Base-by-base conservation (phyloP, 2,329 filamentous ascomycete species). In the Fusarium lyarnte region DNA sequence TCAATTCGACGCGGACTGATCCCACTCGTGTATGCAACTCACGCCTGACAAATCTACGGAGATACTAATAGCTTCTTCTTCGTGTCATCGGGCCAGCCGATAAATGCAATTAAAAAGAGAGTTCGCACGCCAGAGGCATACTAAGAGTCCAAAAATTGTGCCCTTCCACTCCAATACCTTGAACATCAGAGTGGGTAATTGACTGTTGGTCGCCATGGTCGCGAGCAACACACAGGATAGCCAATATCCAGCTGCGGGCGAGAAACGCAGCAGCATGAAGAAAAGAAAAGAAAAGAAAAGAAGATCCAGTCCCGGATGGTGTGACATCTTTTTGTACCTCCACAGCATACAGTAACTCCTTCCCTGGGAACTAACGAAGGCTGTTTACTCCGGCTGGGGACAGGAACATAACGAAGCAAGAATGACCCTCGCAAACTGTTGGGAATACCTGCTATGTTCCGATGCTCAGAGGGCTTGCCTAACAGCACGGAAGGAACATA, bases 61-160 rank as follows among this genome's bases (percentile, higher is more conserved):
- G 12, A 51, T 4, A 33, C 16, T 11, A 17, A 6, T 3, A 33
- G n/a, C 52, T 49, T 47, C 59, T 59, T 63, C 60, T 63, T 63
- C 43, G 33, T 36, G 51, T 23, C 29, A 63, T 39, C 60, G 12
- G 60, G 13, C 53, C 11, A 59, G 53, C 29, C 53, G 53, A 49
- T 58, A 36, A 47, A 59, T 58, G 43, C 25, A 59, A 63, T 51
- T 53, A 59, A 59, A 63, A 63, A 46, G 41, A 57, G 27, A 27
- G 29, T 7, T 42, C 10, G 19, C 43, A 55, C 21, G 17, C 13
- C 51, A 31, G 51, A 54, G 13, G 52, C 52, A 45, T 45, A 19
- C 38, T 19, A 43, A 25, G 39, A 49, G 8, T 41, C n/a, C 38
- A 59, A 49, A 63, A 63, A 49, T 43, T 63, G 21, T 58, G 23